Percentiles rank a stretch among this genome's conserved stretches.
Evolutionary conservation across 1,284 basidiomycete genomes (phyloP).

Genomic region (Veloboletus limbatus): DNA sequence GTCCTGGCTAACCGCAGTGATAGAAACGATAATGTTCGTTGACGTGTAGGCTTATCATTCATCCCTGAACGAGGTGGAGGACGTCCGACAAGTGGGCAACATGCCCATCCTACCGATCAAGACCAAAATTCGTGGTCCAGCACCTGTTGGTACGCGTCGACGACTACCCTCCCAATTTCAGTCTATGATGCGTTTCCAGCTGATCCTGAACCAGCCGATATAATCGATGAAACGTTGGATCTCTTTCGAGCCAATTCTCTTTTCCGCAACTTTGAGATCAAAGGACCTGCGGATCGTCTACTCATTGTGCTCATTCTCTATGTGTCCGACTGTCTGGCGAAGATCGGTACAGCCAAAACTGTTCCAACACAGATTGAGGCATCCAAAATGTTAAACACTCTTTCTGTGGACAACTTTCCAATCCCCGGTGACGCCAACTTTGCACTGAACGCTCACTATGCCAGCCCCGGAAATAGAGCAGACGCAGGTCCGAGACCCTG

Average conservation of each 20-base stretch:
- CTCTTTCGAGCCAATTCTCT: slow-evolving; percentile 99
- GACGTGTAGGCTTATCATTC: slow-evolving; percentile 89
- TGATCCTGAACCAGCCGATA: slow-evolving; percentile 79
- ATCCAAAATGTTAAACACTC: slow-evolving; percentile 82
- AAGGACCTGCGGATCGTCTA: slow-evolving; percentile 93
- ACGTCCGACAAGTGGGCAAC: slow-evolving; percentile 86
- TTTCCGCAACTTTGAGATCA: slow-evolving; percentile 99
- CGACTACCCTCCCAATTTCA: not conserved
- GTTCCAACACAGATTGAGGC: slow-evolving; percentile 83
- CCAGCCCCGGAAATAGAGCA: slow-evolving; percentile 69
- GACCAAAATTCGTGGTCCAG: slow-evolving; percentile 89
- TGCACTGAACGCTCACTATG: slow-evolving; percentile 90
- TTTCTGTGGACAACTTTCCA: slow-evolving; percentile 90
- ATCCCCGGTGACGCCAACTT: slow-evolving; percentile 97
- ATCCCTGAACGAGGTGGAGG: slow-evolving; percentile 83
- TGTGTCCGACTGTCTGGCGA: slow-evolving; percentile 95
- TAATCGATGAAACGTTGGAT: slow-evolving; percentile 95
- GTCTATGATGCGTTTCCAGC: slow-evolving; percentile 41
- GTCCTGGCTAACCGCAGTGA: not conserved
- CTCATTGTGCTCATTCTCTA: slow-evolving; percentile 98
- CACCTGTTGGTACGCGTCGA: slow-evolving; percentile 66
- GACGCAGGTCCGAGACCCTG: slow-evolving; percentile 73
- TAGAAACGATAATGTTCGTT: slow-evolving; percentile 2
- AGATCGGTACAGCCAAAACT: slow-evolving; percentile 69
- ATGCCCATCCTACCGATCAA: slow-evolving; percentile 89